Evolutionary conservation across 495 filamentous ascomycete species (phyloP).

Genomic region (Neurospora sp.): DNA sequence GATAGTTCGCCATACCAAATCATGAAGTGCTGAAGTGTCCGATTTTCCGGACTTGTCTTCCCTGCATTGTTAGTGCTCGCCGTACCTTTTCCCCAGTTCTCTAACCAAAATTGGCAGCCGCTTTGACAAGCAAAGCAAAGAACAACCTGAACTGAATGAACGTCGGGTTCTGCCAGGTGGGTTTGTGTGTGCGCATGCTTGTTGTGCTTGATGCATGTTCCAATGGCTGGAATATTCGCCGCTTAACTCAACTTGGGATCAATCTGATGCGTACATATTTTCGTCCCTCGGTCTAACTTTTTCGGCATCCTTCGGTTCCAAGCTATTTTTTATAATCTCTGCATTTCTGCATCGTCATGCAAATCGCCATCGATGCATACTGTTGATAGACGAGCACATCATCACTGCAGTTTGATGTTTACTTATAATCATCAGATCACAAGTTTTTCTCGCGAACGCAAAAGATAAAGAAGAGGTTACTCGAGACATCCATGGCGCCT

Average conservation of each 20-base stretch:
- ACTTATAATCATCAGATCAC: background rate
- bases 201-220: background rate
- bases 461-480: background rate
- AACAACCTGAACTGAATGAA: background rate
- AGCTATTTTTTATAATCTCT: background rate
- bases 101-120: background rate
- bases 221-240: background rate
- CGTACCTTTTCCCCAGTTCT: background rate
- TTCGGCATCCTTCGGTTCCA: background rate
- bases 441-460: background rate
- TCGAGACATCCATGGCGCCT: conserved; percentile 26
- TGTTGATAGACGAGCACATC: background rate
- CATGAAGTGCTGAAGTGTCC: background rate
- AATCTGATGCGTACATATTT: background rate
- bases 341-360: background rate
- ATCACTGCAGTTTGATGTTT: background rate
- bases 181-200: background rate
- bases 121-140: background rate
- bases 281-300: background rate
- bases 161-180: background rate
- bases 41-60: background rate
- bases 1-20: background rate
- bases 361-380: background rate
- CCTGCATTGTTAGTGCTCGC: background rate
- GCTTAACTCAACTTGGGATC: background rate